Evolutionary conservation across 257 asterid species (phyloP), one percentile per base, ranked within the genome.

Genomic region (Voacanga thouarsii): DNA sequence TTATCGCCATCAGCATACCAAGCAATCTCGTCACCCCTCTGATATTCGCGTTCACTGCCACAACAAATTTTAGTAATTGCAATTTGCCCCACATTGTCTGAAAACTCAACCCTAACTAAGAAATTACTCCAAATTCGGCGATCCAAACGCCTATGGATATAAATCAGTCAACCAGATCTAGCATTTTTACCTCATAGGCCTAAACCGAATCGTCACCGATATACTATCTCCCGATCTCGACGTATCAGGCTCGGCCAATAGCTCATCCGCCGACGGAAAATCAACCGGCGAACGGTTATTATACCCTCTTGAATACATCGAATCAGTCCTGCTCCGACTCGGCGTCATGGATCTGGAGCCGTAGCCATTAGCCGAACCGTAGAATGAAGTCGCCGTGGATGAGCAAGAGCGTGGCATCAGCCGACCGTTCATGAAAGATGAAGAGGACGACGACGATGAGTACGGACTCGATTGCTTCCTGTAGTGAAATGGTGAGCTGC

Each of bases 1-100:
- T 90, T 93, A 77, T 94, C 95, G 4, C 90, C 90, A 71, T 92
- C 99, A 3, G 99, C 88, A 79, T 88, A 90, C 99, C 99, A 96
- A 50, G 97, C 89, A 71, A 89, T 83, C 86, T 93, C 97, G 77
- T 96, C 99, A 55, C 99, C 99, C 83, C 91, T 91, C 70, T 89
- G 92, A 79, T 89, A 91, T 80, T 96, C 99, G 74, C 98, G 88
- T 63, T 93, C 97, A 87, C 99, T 96, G 92, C 74, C 75, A 83
- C 59, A 77, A 81, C 47, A 76, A 84, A 76, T 33, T 68, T 78
- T 82, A 82, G 64, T 59, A 82, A 83, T 79, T 77, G 63, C 49
- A 83, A 79, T 79, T 65, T 76, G 39, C 45, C 68, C 65, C 79
- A 51, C 83, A 74, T 84, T 84, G 85, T 65, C 82, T 71, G 76